phyloP scores from a whole-genome alignment of 306 rosid genomes.

The Cucumis cinereus region DNA sequence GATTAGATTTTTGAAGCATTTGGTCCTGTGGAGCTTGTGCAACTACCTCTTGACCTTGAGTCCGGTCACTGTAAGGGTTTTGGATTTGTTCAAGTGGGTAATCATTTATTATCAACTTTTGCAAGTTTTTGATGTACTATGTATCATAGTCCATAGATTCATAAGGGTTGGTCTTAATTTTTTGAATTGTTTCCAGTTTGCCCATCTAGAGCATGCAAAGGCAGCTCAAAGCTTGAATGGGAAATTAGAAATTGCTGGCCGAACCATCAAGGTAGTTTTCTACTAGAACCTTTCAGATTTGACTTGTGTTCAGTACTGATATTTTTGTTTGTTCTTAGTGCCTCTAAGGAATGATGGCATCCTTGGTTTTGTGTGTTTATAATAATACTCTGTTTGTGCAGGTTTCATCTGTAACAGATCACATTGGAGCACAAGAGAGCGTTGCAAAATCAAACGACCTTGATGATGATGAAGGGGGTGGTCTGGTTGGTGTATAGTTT shows the following conservation, averaged over 20 bases:
- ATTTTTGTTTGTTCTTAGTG: not conserved
- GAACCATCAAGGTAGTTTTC: slow-evolving; percentile 67
- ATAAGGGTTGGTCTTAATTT: not conserved
- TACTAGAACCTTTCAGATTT: not conserved
- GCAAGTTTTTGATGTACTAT: not conserved
- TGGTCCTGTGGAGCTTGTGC: slow-evolving; percentile 94
- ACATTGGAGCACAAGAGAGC: slow-evolving; percentile 71
- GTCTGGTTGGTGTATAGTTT: slow-evolving; percentile 55
- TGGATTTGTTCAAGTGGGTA: slow-evolving; percentile 91
- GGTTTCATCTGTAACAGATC: slow-evolving; percentile 96
- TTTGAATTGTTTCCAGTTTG: slow-evolving; percentile 47
- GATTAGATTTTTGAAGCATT: slow-evolving; percentile 90
- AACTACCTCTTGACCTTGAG: slow-evolving; percentile 87
- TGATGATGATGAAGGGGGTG: slow-evolving; percentile 95
- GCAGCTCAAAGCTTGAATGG: slow-evolving; percentile 98
- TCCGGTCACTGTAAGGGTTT: slow-evolving; percentile 99
- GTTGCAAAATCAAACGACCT: slow-evolving; percentile 84
- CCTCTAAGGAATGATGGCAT: not conserved
- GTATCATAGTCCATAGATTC: not conserved
- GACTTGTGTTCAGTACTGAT: not conserved
- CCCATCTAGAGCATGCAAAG: slow-evolving; percentile 91
- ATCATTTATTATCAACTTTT: not conserved
- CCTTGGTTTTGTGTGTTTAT: not conserved
- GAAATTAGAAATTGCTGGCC: slow-evolving; percentile 87
- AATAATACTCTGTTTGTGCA: slow-evolving; percentile 14